Base-by-base conservation (phyloP, 2,329 filamentous ascomycete species). In the Emmonsiellopsis sp. region DNA sequence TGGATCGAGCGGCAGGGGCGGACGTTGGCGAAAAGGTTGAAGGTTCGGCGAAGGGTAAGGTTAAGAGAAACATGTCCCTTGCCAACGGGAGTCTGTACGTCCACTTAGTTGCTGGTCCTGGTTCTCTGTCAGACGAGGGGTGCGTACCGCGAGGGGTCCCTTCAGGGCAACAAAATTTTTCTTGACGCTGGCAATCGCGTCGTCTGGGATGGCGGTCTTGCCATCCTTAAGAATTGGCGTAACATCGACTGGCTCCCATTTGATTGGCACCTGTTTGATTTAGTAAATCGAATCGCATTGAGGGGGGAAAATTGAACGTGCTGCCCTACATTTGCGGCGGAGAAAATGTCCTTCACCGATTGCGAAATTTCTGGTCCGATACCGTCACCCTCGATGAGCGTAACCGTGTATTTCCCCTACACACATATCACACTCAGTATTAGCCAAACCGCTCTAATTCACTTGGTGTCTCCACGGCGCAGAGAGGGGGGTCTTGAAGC, bases 31-130 rank as follows among this genome's bases (percentile, higher is more conserved):
- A 98, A 98, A 67, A 98, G 90, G 81, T 98, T 98, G 80, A 98
- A 98, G 60, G 94, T 98, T 70, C 93, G 87, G 71, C 93, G 92
- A 67, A 98, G 90, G 56, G 93, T 98, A 61, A 98, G 80, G 82
- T 98, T 98, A 64, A 98, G 88, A 55, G 93, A 97, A 72, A 98
- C 92, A 77, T 98, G 93, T 68, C 93, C 93, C 81, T 97, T 98
- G 74, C 94, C 93, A 67, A 98, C 84, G 60, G 93, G 93, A 3
- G 93, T 98, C 82, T 91, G 61, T 5, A 48, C 51, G 31, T 8
- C 39, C 42, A 5, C 48, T 46, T 47, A 57, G 21, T 48, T 31
- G 32, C 36, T 39, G 11, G 21, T 39, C 14, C n/a, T 11, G 10
- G 32, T 32, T 32, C 6, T 7, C 31, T 33, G 47, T 27, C 14